Evolutionary conservation across 2,329 filamentous ascomycete genomes (phyloP), one percentile per base, ranked within the genome.

Genomic region (Diaporthe sp.): DNA sequence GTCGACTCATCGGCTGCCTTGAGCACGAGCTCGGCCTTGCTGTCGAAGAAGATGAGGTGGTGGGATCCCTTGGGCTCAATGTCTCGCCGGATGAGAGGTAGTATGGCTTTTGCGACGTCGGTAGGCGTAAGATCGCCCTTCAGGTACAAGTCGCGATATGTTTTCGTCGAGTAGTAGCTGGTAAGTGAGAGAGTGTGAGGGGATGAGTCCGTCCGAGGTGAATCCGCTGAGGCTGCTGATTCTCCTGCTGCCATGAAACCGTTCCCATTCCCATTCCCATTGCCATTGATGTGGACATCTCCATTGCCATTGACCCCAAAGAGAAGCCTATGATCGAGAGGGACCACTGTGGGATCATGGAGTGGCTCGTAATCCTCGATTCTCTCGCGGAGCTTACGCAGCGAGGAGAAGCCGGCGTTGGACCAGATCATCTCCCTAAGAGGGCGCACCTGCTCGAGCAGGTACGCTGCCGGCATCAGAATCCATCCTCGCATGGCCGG

Each of bases 361-460:
- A 85, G 82, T 2, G 86, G 86, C 77, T 87, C 86, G 67, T 83
- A 89, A 70, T 89, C 84, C 65, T 90, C 85, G 42, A 95, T 82
- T 22, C 82, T 85, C 28, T 87, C 82, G 34, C 86, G 85, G 74
- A 91, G 87, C 49, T 88, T 84, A 63, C 90, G 89, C 55, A 94
- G 85, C 6, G 85, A 83, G 63, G 84, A 85, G 80, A 95, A 94
- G 53, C 92, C 92, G 28, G 92, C 91, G 82, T 92, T 92, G 53
- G 84, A 84, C 91, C 91, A 94, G 78, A 93, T 86, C 71, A 87
- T 81, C 75, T 86, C 86, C 67, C 91, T 88, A 12, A 93, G 76
- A 65, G 89, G 86, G 28, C 86, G 85, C 22, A 92, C 80, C 70
- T 87, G 88, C 60, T 91, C 87, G 78, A 93, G 87, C 91, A 92